Evolutionary conservation across 108 stramenopile genomes (phyloP), one percentile per base, ranked within the genome.

Genomic region (Cyclostephanos tholiformis): DNA sequence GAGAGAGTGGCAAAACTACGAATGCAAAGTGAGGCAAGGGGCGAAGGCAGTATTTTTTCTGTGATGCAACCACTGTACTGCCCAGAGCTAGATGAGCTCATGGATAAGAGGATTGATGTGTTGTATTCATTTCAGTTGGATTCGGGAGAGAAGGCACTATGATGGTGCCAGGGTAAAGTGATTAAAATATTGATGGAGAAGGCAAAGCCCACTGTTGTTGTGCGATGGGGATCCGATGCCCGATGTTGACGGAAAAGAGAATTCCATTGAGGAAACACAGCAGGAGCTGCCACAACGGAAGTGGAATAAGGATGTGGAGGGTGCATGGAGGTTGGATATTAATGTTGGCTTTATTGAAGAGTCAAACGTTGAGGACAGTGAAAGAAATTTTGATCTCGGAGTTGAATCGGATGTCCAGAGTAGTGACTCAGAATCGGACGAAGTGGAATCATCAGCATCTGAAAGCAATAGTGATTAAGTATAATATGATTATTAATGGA

Each of bases 101-200:
- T 64, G 19, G 63, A 30, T 19, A 64, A 43, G 20, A 38, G 63
- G 16, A 64, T 64, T 64, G 63, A 64, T 64, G 63, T 64, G 41
- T 26, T 64, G 30, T 64, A 41, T 26, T 41, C 35, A 46, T 41
- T 64, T 64, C 43, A 41, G 23, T 19, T 64, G 9, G 63, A 64
- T 38, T 20, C n/a, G 20, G 27, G 12, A 25, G 22, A 36, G 17
- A 36, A 63, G 22, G 32, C 19, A 20, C 22, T 63, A n/a, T 22
- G 62, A 63, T 63, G 62, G 62, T 63, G 62, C 32, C 62, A 63
- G 22, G 62, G 62, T 63, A 25, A 63, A 36, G 62, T 63, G 14
- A 25, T 63, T 35, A 36, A 36, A 20, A 41, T 63, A 41, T 16
- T 64, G 17, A n/a, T 4, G 6, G 30, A 64, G 41, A 30, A n/a